phyloP scores from a whole-genome alignment of 2,329 filamentous ascomycete genomes.

The Sarocladium brachiariae region DNA sequence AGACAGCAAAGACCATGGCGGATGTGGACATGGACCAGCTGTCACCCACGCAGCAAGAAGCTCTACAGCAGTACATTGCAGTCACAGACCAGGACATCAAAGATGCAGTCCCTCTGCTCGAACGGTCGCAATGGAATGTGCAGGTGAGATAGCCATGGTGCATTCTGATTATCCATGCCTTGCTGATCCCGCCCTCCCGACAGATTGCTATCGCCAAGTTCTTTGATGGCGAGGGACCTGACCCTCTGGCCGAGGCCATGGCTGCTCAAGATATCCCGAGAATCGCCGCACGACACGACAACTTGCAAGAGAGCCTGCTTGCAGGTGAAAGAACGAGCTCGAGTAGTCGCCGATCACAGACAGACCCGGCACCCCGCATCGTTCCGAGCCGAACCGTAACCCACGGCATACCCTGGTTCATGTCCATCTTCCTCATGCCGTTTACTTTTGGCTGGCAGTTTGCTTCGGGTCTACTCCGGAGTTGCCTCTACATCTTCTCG shows the following conservation, averaged over 20 bases:
- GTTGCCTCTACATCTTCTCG: constrained; percentile 71
- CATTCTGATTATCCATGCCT: neutral
- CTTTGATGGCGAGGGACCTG: constrained; percentile 89
- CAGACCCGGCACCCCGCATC: constrained; percentile 73
- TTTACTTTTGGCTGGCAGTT: constrained; percentile 72
- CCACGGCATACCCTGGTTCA: constrained; percentile 65
- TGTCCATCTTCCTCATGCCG: constrained; percentile 74
- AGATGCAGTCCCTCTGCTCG: constrained; percentile 71
- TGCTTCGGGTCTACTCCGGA: constrained; percentile 60
- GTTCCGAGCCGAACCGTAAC: constrained; percentile 67
- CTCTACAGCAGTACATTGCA: constrained; percentile 79
- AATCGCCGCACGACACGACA: constrained; percentile 61
- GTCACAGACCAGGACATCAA: constrained; percentile 78
- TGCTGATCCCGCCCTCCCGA: neutral
- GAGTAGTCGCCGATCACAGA: constrained; percentile 23
- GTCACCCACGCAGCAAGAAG: constrained; percentile 69
- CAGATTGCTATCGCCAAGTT: constrained; percentile 95
- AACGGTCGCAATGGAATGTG: constrained; percentile 92
- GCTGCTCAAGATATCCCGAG: constrained; percentile 57
- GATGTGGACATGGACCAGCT: constrained; percentile 58
- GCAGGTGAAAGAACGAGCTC: constrained; percentile 19
- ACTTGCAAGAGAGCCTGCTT: constrained; percentile 57
- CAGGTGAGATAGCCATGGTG: constrained; percentile 59
- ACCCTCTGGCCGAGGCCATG: constrained; percentile 71
- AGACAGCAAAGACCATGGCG: constrained; percentile 28